Evolutionary conservation across 139 green algal genomes (phyloP), one percentile per base, ranked within the genome.

Genomic region (Picocystis salinarum): DNA sequence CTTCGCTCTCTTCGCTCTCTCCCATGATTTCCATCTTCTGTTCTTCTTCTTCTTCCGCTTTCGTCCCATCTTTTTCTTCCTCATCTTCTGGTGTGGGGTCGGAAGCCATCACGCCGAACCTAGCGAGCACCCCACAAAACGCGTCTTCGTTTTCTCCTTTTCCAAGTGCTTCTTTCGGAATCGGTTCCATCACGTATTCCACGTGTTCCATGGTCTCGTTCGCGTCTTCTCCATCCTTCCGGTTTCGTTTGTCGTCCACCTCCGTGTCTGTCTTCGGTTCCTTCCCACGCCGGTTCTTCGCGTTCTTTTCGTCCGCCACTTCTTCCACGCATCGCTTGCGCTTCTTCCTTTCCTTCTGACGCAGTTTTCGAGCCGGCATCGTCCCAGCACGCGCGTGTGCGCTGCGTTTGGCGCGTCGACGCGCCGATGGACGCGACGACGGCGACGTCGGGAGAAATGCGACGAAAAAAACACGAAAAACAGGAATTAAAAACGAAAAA

Each of bases 321-420:
- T n/a, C n/a, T n/a, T n/a, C n/a, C n/a, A n/a, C n/a, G n/a, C n/a
- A n/a, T n/a, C n/a, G n/a, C n/a, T 37, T 44, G 9, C 9, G 7
- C 36, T 11, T 44, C 36, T 44, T 44, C 36, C 10, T 44, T 23
- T 44, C 7, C 36, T 44, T 44, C 36, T n/a, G n/a, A n/a, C n/a
- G n/a, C n/a, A n/a, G n/a, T n/a, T n/a, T n/a, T n/a, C n/a, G n/a
- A n/a, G n/a, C n/a, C n/a, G n/a, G n/a, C n/a, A n/a, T n/a, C n/a
- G n/a, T n/a, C n/a, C n/a, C n/a, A n/a, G n/a, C n/a, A n/a, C n/a
- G n/a, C n/a, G n/a, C n/a, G n/a, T n/a, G n/a, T n/a, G n/a, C n/a
- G n/a, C n/a, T n/a, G n/a, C n/a, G n/a, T n/a, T n/a, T n/a, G n/a
- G n/a, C n/a, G n/a, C n/a, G n/a, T n/a, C n/a, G n/a, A n/a, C n/a